Evolutionary conservation across 768 basidiomycete genomes (phyloP), one percentile per base, ranked within the genome.

Genomic region (Psilocybe cyanescens): DNA sequence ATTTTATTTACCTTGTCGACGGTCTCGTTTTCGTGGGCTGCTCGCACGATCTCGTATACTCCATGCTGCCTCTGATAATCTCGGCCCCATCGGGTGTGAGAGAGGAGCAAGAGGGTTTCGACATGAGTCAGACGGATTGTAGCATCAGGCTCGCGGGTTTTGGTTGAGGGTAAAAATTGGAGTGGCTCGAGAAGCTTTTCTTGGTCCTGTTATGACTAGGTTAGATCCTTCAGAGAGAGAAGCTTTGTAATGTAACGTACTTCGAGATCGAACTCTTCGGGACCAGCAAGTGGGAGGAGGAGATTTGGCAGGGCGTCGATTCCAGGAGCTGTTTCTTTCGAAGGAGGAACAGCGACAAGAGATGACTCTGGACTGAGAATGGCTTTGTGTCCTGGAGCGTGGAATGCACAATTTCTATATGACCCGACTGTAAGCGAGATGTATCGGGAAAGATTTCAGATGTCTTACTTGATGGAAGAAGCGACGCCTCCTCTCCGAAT

Each of bases 231-330:
- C 35, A 29, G 2, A n/a, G 9, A 37, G 44, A 14, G 16, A 29
- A 55, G 29, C 1, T 45, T 24, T 37, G 8, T 31, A 33, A 57
- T 24, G 57, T 24, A 35, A 7, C 80, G 56, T 66, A 93, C 94
- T 63, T 98, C 96, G 1, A 97, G 80, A 59, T 97, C 95, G 61
- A 93, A 89, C 74, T 99, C 97, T 74, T 99, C 97, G 1, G 95
- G 91, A 5, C 97, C 96, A 45, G 97, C 95, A 2, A 99, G 79
- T 0, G 97, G 97, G 0, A 96, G 83, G 3, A 99, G 81, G 9
- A 99, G 80, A 70, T 88, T 91, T 0, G 94, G 90, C 8, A 99
- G 81, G 2, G 90, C 85, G 73, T 95, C 90, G 37, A 98, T 86
- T 4, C 95, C 95, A 2, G 92, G 86, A 3, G 89, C 86, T 3